phyloP scores from a whole-genome alignment of 192 early-diverging fungal species.

The Dimargaris verticillata region DNA sequence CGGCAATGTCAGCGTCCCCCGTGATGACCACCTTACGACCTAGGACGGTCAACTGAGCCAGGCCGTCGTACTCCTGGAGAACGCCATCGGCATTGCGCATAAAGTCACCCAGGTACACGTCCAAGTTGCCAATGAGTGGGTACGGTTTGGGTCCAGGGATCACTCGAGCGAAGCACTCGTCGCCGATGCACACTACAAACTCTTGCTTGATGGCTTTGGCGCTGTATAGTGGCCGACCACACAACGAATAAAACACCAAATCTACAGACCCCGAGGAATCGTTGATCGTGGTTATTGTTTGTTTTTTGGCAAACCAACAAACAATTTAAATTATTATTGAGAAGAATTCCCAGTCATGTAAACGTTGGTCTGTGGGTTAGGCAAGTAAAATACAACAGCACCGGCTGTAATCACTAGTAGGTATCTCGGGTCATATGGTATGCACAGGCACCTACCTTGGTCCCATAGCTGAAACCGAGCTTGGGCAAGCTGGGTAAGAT shows the following conservation, averaged over 20 bases:
- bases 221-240: not conserved
- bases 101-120: conserved; percentile 4
- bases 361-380: too few species aligned
- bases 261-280: not conserved
- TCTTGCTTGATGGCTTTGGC: not conserved
- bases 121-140: conserved; percentile 6
- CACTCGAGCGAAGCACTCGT: not conserved
- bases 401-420: too few species aligned
- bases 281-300: not conserved
- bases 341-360: too few species aligned
- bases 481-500: not conserved
- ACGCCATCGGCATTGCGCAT: not conserved
- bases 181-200: not conserved
- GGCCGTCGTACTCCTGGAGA: not conserved
- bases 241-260: not conserved
- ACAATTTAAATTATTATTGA: too few species aligned
- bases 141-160: conserved; percentile 8
- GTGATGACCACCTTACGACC: conserved; percentile 10
- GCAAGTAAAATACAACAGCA: too few species aligned
- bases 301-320: too few species aligned
- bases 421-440: too few species aligned
- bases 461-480: not conserved
- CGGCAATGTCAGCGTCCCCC: conserved; percentile 25
- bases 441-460: too few species aligned
- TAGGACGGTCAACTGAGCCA: not conserved